These are phyloP conservation scores for Durusdinium trenchii DNA, from an alignment of 73 alveolate species.

Conservation along the genomic window DNA sequence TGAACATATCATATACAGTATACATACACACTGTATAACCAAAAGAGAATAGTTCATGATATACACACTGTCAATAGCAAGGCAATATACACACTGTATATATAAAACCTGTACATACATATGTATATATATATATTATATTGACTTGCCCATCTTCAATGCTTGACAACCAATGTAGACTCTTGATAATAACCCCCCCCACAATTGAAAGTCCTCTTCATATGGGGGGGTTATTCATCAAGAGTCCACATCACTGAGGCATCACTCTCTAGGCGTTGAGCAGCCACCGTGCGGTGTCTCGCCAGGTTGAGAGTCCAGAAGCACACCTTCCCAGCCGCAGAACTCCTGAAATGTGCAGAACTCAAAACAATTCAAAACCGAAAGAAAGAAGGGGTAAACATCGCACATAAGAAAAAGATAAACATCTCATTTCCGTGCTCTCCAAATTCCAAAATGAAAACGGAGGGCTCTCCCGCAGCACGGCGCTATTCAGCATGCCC, in stretches of 20 bases:
- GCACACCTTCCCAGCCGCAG: constrained; percentile 82
- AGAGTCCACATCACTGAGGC: too few species aligned
- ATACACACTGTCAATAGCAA: too few species aligned
- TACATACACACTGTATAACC: too few species aligned
- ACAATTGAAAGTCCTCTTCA: too few species aligned
- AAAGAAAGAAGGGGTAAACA: not conserved
- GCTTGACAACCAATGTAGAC: too few species aligned
- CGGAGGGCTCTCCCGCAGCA: constrained; percentile 43
- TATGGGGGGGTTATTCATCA: too few species aligned
- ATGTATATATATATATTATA: too few species aligned
- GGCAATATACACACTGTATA: too few species aligned
- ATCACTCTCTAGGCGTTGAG: not conserved
- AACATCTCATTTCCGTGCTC: not conserved
- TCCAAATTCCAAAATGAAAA: not conserved
- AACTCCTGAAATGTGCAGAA: constrained; percentile 30
- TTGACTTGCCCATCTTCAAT: too few species aligned
- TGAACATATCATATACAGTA: not conserved
- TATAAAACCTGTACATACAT: too few species aligned
- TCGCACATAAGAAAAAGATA: not conserved
- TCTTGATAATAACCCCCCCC: too few species aligned
- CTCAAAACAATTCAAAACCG: not conserved
- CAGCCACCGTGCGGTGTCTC: constrained; percentile 95
- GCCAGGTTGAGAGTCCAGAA: constrained; percentile 87
- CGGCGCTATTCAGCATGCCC: constrained; percentile 94
- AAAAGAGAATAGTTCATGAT: too few species aligned